Evolutionary conservation across 257 asterid species (phyloP).

Genomic region (Solanum etuberosum): DNA sequence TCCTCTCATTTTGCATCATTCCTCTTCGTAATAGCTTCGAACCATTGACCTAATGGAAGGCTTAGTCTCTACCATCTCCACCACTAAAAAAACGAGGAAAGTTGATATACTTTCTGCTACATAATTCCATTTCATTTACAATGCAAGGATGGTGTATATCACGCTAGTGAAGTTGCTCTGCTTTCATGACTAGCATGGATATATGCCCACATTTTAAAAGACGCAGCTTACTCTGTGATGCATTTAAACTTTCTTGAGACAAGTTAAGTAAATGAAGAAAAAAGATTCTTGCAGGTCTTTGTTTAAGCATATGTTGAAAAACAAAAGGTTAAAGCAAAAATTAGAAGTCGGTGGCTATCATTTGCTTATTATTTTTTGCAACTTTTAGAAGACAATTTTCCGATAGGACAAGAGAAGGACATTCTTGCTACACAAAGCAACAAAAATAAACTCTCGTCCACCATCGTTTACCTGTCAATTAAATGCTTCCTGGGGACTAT

Average conservation of each 20-base stretch:
- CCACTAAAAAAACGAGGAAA: not conserved
- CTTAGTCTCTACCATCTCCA: not conserved
- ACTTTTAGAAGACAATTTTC: not conserved
- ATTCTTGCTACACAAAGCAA: not conserved
- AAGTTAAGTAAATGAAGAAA: not conserved
- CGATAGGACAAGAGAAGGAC: not conserved
- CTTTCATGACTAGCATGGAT: not conserved
- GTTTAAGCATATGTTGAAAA: not conserved
- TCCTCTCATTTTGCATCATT: not conserved
- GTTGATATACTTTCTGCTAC: not conserved
- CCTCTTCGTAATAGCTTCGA: not conserved
- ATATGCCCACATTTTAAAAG: not conserved
- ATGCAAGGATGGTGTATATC: not conserved
- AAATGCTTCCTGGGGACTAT: not conserved
- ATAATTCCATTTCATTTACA: not conserved
- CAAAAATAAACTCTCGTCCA: not conserved
- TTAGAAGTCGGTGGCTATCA: not conserved
- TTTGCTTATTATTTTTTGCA: not conserved
- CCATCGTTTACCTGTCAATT: not conserved
- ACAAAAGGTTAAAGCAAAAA: no score
- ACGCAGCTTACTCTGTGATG: not conserved
- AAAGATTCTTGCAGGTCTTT: not conserved
- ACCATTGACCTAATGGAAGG: not conserved
- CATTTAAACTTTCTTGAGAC: not conserved
- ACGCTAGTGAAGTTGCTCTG: not conserved